A percentile compares a stretch with the other conserved stretches of the same genome.
Evolutionary conservation across 1,284 basidiomycete genomes (phyloP).

Genomic region (Pseudozyma sp.): DNA sequence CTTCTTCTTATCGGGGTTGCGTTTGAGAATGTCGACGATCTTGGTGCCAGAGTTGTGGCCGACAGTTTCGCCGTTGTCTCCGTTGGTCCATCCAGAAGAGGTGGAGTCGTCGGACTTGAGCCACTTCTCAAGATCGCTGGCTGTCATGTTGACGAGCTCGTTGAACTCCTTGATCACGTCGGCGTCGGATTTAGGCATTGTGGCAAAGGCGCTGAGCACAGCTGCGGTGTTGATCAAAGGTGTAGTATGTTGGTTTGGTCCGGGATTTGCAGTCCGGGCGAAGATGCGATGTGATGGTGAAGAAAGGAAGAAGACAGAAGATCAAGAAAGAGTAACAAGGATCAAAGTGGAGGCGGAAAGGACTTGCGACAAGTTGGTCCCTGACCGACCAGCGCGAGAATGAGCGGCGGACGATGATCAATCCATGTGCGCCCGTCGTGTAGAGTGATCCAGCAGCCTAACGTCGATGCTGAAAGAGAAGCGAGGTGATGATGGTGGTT

Average conservation of each 20-base stretch:
- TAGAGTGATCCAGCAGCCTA: too few species aligned
- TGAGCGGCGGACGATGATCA: too few species aligned
- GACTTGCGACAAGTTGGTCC: too few species aligned
- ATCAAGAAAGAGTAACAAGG: neutral
- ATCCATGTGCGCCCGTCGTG: too few species aligned
- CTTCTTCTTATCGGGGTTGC: conserved; percentile 65
- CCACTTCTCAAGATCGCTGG: conserved; percentile 63
- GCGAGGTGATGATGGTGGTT: conserved; percentile 1
- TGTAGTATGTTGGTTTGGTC: neutral
- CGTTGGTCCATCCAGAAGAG: conserved; percentile 59
- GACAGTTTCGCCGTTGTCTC: conserved; percentile 53
- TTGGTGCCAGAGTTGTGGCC: conserved; percentile 61
- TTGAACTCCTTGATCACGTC: conserved; percentile 63
- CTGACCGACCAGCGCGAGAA: too few species aligned
- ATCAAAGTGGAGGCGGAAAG: neutral
- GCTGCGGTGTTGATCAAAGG: neutral
- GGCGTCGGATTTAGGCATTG: conserved; percentile 55
- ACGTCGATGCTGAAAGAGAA: neutral
- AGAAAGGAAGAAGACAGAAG: neutral
- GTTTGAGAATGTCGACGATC: conserved; percentile 65
- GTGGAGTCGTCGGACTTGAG: conserved; percentile 61
- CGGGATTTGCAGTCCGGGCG: neutral
- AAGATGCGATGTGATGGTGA: neutral
- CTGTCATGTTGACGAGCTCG: conserved; percentile 68
- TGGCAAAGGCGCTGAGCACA: conserved; percentile 8